Evolutionary conservation across 805 yeast species (phyloP).

Genomic region (Saturnispora zaruensis): DNA sequence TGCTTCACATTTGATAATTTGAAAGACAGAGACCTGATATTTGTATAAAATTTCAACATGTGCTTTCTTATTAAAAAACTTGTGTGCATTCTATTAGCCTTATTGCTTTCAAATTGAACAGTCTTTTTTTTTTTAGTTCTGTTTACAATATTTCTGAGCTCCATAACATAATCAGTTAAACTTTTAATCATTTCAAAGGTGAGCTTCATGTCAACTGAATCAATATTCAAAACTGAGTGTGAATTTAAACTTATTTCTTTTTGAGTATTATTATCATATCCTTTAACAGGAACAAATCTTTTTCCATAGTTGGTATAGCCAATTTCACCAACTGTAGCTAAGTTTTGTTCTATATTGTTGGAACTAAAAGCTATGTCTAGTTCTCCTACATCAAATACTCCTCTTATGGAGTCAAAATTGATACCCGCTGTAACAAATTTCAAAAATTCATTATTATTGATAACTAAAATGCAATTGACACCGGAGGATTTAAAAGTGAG

Average conservation of each 20-base stretch:
- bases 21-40: constrained; percentile 13
- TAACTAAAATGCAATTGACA: not conserved
- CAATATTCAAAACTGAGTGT: constrained; percentile 7
- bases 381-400: not conserved
- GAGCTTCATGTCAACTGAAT: constrained; percentile 7
- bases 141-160: constrained; percentile 1
- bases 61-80: constrained; percentile 20
- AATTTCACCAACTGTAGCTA: constrained; percentile 19
- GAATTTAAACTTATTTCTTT: constrained; percentile 8
- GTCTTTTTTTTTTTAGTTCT: not conserved
- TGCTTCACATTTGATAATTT: constrained; percentile 18
- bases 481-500: not conserved
- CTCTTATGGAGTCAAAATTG: not conserved
- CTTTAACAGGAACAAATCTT: constrained; percentile 12
- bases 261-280: constrained; percentile 21
- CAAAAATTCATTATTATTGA: not conserved
- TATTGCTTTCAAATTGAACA: constrained; percentile 8
- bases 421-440: not conserved
- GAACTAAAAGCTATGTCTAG: not conserved
- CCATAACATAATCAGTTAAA: not conserved
- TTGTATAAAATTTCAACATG: constrained; percentile 11
- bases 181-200: not conserved
- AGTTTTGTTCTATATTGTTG: not conserved
- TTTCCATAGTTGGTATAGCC: not conserved
- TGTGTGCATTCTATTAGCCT: constrained; percentile 20